These are phyloP conservation scores for Panaeolus papilionaceus DNA, from an alignment of 768 basidiomycete genomes.

Conservation along the genomic window DNA sequence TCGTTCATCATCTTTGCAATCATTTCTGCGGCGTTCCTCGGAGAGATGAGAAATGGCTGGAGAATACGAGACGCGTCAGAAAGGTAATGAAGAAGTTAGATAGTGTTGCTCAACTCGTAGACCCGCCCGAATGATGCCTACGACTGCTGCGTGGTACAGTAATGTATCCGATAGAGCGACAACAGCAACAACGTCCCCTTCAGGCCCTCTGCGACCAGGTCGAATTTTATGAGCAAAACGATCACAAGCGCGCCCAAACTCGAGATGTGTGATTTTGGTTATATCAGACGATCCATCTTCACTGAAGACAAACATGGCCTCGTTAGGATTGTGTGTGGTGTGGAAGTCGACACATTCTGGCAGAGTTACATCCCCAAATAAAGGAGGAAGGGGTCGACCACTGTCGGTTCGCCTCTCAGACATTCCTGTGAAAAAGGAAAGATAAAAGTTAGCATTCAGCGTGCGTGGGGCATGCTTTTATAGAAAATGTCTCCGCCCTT, in stretches of 20 bases:
- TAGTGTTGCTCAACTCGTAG: conserved; percentile 34
- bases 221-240: conserved; percentile 46
- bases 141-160: conserved; percentile 46
- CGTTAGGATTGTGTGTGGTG: conserved; percentile 38
- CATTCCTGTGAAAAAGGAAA: background rate
- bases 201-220: conserved; percentile 36
- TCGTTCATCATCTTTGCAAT: conserved; percentile 42
- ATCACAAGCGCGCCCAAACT: conserved; percentile 52
- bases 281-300: conserved; percentile 27
- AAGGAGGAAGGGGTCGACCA: conserved; percentile 28
- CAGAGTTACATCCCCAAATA: conserved; percentile 39
- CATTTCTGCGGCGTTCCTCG: conserved; percentile 42
- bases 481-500: background rate
- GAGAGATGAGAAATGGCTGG: conserved; percentile 49
- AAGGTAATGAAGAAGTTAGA: background rate
- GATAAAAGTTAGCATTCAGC: background rate
- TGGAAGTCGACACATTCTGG: conserved; percentile 42
- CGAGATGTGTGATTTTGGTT: conserved; percentile 42
- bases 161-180: conserved; percentile 41
- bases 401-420: background rate
- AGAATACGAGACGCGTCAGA: conserved; percentile 1
- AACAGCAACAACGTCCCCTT: conserved; percentile 43
- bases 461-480: background rate
- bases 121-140: conserved; percentile 45
- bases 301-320: conserved; percentile 38